phyloP scores from a whole-genome alignment of 164 flowering plant species.

The Sextonia rubra region DNA sequence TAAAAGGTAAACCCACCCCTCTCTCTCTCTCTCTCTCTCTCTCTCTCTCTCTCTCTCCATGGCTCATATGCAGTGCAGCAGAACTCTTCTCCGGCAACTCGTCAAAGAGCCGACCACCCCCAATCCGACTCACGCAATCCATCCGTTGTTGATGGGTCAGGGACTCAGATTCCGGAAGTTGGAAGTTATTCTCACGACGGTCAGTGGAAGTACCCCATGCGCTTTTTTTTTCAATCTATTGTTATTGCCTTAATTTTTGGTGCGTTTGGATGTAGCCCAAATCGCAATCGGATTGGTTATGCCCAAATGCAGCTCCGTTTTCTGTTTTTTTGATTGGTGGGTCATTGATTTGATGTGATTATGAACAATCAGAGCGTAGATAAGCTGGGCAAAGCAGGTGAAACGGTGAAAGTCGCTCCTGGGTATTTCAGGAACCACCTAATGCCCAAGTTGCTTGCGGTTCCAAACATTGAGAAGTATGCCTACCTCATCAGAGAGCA shows the following conservation, averaged over 20 bases:
- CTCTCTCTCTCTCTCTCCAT: constrained; percentile 17
- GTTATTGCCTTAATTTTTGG: neutral
- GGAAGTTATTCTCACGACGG: constrained; percentile 90
- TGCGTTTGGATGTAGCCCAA: neutral
- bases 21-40: too few relatives aligned
- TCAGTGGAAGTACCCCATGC: constrained; percentile 21
- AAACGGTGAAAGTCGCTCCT: constrained; percentile 94
- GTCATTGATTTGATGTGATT: neutral
- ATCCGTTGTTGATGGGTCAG: constrained; percentile 63
- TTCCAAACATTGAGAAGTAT: constrained; percentile 86
- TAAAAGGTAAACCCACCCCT: too few relatives aligned
- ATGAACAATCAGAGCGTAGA: constrained; percentile 44
- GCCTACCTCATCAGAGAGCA: constrained; percentile 77
- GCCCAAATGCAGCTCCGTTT: neutral
- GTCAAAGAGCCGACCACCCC: constrained; percentile 16
- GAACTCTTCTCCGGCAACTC: constrained; percentile 47
- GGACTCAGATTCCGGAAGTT: constrained; percentile 80
- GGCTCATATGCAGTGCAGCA: constrained; percentile 48
- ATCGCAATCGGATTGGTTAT: neutral
- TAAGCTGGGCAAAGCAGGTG: constrained; percentile 94
- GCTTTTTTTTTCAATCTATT: neutral
- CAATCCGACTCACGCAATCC: constrained; percentile 27
- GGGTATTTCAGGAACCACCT: constrained; percentile 90
- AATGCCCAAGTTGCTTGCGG: constrained; percentile 98
- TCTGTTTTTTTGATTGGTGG: neutral